Conservation (phyloP, 2,329 filamentous ascomycete species). For the Aureobasidium sp. region DNA sequence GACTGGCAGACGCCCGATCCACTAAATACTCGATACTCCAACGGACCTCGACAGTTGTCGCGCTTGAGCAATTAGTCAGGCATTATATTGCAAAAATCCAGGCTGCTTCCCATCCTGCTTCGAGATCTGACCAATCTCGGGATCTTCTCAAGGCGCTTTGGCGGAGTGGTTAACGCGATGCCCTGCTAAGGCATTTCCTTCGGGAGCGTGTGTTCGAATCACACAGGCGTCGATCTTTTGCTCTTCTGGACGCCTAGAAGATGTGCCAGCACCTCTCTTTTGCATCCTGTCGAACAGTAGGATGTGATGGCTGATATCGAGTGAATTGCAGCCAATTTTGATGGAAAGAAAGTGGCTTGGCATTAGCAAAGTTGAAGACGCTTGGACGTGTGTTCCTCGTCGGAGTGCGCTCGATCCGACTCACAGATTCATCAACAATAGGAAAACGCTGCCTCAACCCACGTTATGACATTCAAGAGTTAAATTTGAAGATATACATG, state of each 20-base stretch:
- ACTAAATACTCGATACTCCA: too few species aligned
- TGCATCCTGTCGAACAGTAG: background rate
- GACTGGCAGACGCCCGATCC: too few species aligned
- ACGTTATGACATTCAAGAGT: too few species aligned
- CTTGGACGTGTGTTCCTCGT: background rate
- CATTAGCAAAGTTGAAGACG: background rate
- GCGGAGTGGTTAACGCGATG: conserved; percentile 15
- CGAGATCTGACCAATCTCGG: conserved; percentile 1
- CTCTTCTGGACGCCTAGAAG: background rate
- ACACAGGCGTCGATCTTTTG: conserved; percentile 29
- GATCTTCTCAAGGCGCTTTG: conserved; percentile 1
- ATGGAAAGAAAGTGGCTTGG: background rate
- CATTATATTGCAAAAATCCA: too few species aligned
- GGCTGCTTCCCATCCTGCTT: background rate
- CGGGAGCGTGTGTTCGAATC: conserved; percentile 36
- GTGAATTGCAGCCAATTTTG: background rate
- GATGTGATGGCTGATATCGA: background rate
- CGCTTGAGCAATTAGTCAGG: too few species aligned
- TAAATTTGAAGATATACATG: too few species aligned
- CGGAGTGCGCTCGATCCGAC: too few species aligned
- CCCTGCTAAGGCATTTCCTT: conserved; percentile 15
- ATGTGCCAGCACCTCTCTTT: background rate
- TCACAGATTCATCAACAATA: too few species aligned
- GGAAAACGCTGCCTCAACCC: too few species aligned
- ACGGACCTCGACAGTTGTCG: too few species aligned